Evolutionary conservation across 305 asterid species (phyloP).

Genomic region (Fraxinus velutina): DNA sequence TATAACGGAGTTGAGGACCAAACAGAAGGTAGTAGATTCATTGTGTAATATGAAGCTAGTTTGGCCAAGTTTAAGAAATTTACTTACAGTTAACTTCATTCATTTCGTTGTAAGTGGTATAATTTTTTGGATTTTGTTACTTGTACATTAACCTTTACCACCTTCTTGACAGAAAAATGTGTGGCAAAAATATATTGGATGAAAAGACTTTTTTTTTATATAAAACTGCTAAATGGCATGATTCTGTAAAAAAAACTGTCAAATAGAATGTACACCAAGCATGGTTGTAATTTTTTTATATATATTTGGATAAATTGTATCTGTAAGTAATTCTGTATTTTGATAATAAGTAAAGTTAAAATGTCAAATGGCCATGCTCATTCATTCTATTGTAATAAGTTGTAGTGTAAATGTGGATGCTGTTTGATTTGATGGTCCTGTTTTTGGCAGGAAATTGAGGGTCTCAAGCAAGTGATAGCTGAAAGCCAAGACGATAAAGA

Average conservation of each 20-base stretch:
- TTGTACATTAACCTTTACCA: too few relatives aligned
- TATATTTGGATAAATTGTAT: neutral
- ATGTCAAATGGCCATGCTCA: neutral
- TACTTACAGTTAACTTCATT: neutral
- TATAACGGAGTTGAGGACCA: conserved; percentile 61
- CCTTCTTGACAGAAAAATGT: too few relatives aligned
- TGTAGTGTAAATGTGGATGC: neutral
- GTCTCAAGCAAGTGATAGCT: conserved; percentile 50
- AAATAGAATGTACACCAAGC: too few relatives aligned
- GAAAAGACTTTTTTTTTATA: too few relatives aligned
- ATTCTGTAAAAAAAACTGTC: too few relatives aligned
- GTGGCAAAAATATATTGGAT: too few relatives aligned
- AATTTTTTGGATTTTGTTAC: neutral
- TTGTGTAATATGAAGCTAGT: neutral
- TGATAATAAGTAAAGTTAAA: neutral
- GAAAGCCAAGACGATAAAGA: conserved; percentile 78
- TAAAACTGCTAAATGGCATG: too few relatives aligned
- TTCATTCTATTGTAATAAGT: neutral
- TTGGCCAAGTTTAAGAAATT: neutral
- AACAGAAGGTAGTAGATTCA: conserved; percentile 50
- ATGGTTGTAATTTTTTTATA: neutral
- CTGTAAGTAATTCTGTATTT: neutral
- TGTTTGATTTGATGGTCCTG: neutral
- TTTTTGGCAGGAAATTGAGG: conserved; percentile 64
- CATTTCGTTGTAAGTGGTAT: neutral